Evolutionary conservation across 2,329 filamentous ascomycete genomes (phyloP).

Genomic region (Penicillium verrucosum): DNA sequence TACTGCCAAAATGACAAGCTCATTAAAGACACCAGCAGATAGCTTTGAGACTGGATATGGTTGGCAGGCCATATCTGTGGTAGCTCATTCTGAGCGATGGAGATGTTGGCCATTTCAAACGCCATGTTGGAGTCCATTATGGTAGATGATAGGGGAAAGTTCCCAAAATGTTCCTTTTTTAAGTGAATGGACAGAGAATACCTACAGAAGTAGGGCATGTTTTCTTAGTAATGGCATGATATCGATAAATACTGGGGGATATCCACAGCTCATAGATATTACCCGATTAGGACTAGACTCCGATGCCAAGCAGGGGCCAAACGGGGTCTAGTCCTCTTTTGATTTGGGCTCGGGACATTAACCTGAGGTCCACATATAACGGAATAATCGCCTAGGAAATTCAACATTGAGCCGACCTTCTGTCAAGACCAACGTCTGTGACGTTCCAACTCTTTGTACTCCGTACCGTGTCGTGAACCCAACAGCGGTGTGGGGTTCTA

Average conservation of each 20-base stretch:
- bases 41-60: not conserved
- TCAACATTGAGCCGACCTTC: not conserved
- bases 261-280: not conserved
- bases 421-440: not conserved
- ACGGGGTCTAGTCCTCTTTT: conserved; percentile 27
- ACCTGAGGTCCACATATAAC: not conserved
- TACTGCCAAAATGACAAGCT: conserved; percentile 44
- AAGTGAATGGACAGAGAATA: not conserved
- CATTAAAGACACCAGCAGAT: not conserved
- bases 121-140: conserved; percentile 5
- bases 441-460: not conserved
- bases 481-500: not conserved
- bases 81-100: conserved; percentile 8
- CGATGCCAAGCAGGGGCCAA: conserved; percentile 7
- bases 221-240: not conserved
- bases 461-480: not conserved
- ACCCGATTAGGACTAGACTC: conserved; percentile 26
- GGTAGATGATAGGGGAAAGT: not conserved
- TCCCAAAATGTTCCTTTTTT: not conserved
- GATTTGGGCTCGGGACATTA: conserved; percentile 1
- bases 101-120: conserved; percentile 9
- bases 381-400: not conserved
- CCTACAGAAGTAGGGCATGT: not conserved
- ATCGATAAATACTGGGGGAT: not conserved
- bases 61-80: conserved; percentile 6